Conservation (phyloP, 163 green algal species). For the Scenedesmus sp. region DNA sequence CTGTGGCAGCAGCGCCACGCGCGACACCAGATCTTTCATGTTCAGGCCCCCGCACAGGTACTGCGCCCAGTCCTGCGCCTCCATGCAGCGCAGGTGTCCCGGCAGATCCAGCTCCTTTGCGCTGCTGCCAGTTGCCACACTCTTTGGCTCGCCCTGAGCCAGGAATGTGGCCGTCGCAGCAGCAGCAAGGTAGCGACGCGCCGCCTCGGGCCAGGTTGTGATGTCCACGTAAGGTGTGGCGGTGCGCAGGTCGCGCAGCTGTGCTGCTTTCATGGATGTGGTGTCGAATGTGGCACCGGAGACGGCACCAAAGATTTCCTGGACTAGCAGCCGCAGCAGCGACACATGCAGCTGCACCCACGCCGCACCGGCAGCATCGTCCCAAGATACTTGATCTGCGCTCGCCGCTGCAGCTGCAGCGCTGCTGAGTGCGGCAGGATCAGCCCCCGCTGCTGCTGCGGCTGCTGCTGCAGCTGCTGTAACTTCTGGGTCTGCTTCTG, state of each 20-base stretch:
- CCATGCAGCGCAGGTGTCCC: conserved; percentile 53
- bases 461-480: conserved; percentile 32
- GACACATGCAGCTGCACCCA: conserved; percentile 42
- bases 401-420: conserved; percentile 28
- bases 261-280: conserved; percentile 8
- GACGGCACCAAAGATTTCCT: conserved; percentile 30
- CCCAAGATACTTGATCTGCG: not conserved
- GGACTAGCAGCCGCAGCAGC: conserved; percentile 28
- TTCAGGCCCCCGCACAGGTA: conserved; percentile 62
- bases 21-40: conserved; percentile 55
- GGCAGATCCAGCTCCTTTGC: conserved; percentile 52
- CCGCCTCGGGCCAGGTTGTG: conserved; percentile 68
- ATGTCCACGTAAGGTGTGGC: conserved; percentile 32
- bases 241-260: conserved; percentile 16
- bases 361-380: conserved; percentile 4
- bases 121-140: conserved; percentile 31
- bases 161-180: conserved; percentile 58
- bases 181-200: conserved; percentile 60
- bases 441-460: conserved; percentile 6
- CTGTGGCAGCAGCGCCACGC: conserved; percentile 63
- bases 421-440: not conserved
- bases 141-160: conserved; percentile 30
- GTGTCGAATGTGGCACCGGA: conserved; percentile 26
- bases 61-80: conserved; percentile 65
- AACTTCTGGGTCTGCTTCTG: not conserved